phyloP scores from a whole-genome alignment of 2,329 filamentous ascomycete species.

The Ceratocystis albifundus region DNA sequence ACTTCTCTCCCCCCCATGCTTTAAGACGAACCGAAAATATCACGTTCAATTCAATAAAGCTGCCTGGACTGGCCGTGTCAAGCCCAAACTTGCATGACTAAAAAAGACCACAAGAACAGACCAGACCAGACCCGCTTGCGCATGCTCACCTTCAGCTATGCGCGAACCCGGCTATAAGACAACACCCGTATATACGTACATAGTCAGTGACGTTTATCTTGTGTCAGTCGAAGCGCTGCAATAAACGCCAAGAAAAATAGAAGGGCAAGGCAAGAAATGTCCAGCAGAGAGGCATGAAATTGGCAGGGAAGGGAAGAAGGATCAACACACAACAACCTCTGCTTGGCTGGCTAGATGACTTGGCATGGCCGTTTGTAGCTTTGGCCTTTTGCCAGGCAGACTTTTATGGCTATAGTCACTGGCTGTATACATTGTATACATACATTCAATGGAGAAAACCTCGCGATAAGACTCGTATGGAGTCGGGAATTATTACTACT shows the following conservation, averaged over 20 bases:
- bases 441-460: no score
- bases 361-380: not conserved
- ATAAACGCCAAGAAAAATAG: conserved; percentile 11
- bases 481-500: no score
- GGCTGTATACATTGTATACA: no score
- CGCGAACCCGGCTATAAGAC: not conserved
- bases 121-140: no score
- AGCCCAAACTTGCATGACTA: not conserved
- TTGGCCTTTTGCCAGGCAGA: conserved; percentile 10
- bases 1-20: no score
- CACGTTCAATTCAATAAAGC: no score
- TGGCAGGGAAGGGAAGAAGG: no score
- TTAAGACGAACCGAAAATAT: no score
- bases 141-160: not conserved
- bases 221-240: not conserved
- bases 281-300: not conserved
- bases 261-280: not conserved
- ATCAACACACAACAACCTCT: not conserved
- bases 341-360: not conserved
- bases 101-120: not conserved
- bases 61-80: no score
- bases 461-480: no score
- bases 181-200: not conserved
- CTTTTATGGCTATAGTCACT: not conserved
- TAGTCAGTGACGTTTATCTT: not conserved